Conservation (phyloP, 177 flowering plant genomes). For the Vitis hybrid region DNA sequence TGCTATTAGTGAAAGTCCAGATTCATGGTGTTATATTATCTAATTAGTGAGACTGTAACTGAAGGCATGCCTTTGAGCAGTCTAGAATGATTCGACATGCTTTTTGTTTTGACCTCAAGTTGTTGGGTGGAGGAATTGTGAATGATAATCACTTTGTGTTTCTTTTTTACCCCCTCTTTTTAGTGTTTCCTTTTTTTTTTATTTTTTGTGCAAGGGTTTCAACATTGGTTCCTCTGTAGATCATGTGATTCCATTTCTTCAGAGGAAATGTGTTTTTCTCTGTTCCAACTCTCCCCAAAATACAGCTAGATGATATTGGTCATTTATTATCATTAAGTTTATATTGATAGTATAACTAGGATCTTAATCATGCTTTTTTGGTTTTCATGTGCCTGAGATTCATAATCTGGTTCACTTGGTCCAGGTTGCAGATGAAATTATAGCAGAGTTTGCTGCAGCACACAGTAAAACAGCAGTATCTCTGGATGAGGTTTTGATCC, state of each 20-base stretch:
- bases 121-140: background rate
- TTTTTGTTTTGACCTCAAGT: background rate
- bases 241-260: background rate
- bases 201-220: background rate
- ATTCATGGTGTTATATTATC: background rate
- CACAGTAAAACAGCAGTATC: conserved; percentile 14
- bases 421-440: conserved; percentile 69
- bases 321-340: background rate
- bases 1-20: background rate
- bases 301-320: background rate
- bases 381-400: background rate
- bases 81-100: background rate
- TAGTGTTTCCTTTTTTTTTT: too few species aligned
- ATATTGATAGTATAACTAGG: background rate
- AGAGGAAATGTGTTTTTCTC: background rate
- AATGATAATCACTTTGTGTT: background rate
- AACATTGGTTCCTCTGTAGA: background rate
- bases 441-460: conserved; percentile 49
- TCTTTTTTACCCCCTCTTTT: too few species aligned
- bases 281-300: too few species aligned
- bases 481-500: conserved; percentile 35
- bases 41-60: background rate
- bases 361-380: background rate
- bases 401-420: background rate
- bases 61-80: background rate